phyloP scores from a whole-genome alignment of 805 yeast genomes.

The Wickerhamiella shivajii region DNA sequence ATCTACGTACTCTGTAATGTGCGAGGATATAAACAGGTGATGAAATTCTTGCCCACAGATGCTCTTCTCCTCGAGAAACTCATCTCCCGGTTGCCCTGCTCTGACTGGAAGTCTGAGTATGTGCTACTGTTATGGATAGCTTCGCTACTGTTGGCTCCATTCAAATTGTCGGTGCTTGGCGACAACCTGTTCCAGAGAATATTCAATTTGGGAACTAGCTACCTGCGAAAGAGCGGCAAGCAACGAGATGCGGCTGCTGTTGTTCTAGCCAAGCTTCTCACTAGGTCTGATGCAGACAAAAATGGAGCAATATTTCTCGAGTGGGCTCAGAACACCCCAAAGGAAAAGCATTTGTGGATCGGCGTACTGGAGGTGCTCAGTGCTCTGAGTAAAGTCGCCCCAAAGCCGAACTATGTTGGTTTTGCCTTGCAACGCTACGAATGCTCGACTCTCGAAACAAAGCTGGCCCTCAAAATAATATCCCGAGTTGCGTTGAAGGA shows the following conservation, averaged over 20 bases:
- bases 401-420: too few species aligned
- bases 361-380: too few species aligned
- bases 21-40: slow-evolving; percentile 46
- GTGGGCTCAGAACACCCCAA: slow-evolving; percentile 19
- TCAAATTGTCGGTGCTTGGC: slow-evolving; percentile 35
- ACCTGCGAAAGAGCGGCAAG: slow-evolving; percentile 36
- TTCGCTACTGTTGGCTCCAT: slow-evolving; percentile 59
- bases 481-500: slow-evolving; percentile 1
- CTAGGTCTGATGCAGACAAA: slow-evolving; percentile 31
- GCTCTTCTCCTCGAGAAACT: slow-evolving; percentile 34
- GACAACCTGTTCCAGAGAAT: slow-evolving; percentile 24
- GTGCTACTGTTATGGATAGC: slow-evolving; percentile 57
- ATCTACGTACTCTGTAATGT: slow-evolving; percentile 47
- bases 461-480: slow-evolving; percentile 1
- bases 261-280: slow-evolving; percentile 38
- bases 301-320: slow-evolving; percentile 20
- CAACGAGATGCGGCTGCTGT: slow-evolving; percentile 41
- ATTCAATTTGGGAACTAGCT: slow-evolving; percentile 24
- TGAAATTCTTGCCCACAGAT: slow-evolving; percentile 47
- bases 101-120: slow-evolving; percentile 34
- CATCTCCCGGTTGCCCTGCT: slow-evolving; percentile 17
- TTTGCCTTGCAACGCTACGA: neutral
- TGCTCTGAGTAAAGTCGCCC: too few species aligned
- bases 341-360: neutral
- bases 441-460: slow-evolving; percentile 12